Evolutionary conservation across 179 eudicot species (phyloP), one percentile per base, ranked within the genome.

Genomic region (Nepenthes alata): DNA sequence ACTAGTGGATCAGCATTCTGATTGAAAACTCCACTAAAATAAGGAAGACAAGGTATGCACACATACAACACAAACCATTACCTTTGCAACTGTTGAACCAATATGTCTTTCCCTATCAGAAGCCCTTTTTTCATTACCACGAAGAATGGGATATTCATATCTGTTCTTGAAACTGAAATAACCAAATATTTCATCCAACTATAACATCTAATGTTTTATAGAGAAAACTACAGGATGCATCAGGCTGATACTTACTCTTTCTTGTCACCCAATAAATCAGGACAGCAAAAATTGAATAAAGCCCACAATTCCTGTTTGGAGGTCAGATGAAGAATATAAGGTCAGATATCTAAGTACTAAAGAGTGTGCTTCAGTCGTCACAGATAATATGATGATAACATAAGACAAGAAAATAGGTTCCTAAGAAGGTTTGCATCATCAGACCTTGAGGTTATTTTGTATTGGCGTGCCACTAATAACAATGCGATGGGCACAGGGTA

Each of bases 61-160:
- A 16, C 25, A 16, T 16, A 16, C 59, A 25, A 25, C 25, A 25
- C 25, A 25, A 25, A 25, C 25, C 25, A 54, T 37, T 72, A 94
- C 99, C 99, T 94, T 85, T 36, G 99, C 99, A 64, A 87, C 99
- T 44, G 83, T 76, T 51, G 99, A 83, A 78, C 99, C 94, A 64
- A 90, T 67, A 14, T 77, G 84, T 74, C 81, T 90, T 51, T 90
- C 96, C 73, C 99, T 82, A 58, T 85, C 96, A 53, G 89, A 79
- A 6, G 99, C 97, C 73, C 73, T 83, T 78, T 94, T 94, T 62
- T 94, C 97, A 73, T 78, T 94, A 37, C 97, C 99, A 60, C 97
- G 89, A 64, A 83, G 87, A 72, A 94, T 84, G 45, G 83, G 77
- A 69, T 73, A 38, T 69, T 94, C 99, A 49, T 81, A 94, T 74